Evolutionary conservation across 2,329 filamentous ascomycete species (phyloP).

Genomic region (Hysterium pulicare): DNA sequence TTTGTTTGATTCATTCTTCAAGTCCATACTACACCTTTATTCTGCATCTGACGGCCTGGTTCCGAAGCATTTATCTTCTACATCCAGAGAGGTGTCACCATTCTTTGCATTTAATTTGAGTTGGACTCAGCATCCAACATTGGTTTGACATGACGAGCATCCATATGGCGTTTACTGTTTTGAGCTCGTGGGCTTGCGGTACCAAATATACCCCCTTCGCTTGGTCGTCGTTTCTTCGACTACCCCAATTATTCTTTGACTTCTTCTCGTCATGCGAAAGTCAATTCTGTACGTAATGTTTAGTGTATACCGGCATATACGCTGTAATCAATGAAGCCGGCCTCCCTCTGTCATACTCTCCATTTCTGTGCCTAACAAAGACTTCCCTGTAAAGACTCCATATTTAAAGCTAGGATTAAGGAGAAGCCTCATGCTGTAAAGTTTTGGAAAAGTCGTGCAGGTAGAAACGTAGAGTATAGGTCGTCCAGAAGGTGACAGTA

Average conservation of each 20-base stretch:
- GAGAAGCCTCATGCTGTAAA: too few species aligned
- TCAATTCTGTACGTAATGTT: conserved; percentile 11
- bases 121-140: too few species aligned
- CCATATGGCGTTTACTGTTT: neutral
- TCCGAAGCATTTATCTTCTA: too few species aligned
- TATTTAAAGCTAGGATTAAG: too few species aligned
- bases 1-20: neutral
- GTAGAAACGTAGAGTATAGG: too few species aligned
- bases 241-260: neutral
- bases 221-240: neutral
- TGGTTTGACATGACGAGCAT: conserved; percentile 2
- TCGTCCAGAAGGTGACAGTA: too few species aligned
- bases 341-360: neutral
- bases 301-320: conserved; percentile 15
- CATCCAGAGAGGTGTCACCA: too few species aligned
- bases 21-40: neutral
- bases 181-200: neutral
- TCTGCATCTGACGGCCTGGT: too few species aligned
- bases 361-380: too few species aligned
- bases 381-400: too few species aligned
- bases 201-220: conserved; percentile 3
- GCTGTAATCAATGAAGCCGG: conserved; percentile 1
- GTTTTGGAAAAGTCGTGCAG: too few species aligned
- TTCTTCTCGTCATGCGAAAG: neutral
- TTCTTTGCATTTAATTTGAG: too few species aligned